Base-by-base conservation (phyloP, 2,329 filamentous ascomycete genomes). In the Venturia oleaginea region DNA sequence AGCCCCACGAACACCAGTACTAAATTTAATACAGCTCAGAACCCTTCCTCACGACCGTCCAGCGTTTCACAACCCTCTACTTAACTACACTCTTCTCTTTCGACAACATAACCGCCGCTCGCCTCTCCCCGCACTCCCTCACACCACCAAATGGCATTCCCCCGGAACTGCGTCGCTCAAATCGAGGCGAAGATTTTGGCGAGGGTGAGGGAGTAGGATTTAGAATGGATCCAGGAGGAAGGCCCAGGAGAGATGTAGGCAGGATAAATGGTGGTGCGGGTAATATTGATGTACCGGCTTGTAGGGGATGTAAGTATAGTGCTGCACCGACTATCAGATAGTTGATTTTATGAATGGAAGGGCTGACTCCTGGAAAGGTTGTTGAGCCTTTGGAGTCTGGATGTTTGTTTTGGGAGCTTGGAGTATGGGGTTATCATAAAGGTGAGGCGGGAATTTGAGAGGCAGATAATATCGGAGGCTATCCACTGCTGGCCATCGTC, bases 71-170 rank as follows among this genome's bases (percentile, higher is more conserved):
- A 66, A 72, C 72, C 37, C 73, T 76, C 60, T 76, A 76, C 68
- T 61, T 76, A 55, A 75, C 74, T n/a, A 76, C 74, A 0, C 72
- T 76, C 66, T 76, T 76, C 71, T 72, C 69, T 63, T 65, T 75
- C 64, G 74, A 76, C 64, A 69, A 72, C 61, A 74, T 71, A 70
- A 67, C 72, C 61, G 73, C 74, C 13, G 74, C 74, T 10, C 71
- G 70, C 46, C 66, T 65, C 54, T 75, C 73, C 1, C 71, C 73
- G 0, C 71, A 71, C 66, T 71, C 73, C 64, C 69, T 69, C 69
- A 71, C 3, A 42, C 32, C 37, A 32, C 22, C 19, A 22, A 34
- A 51, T 42, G 61, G 22, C n/a, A 54, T 40, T 30, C 57, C 48
- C 19, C 43, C 37, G 8, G 42, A 42, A 17, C n/a, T 30, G 27